A percentile compares a stretch with the other conserved stretches of the same genome.
These are phyloP conservation scores for Aspergillus aculeatus DNA, from an alignment of 2,329 filamentous ascomycete genomes.

Conservation along the genomic window DNA sequence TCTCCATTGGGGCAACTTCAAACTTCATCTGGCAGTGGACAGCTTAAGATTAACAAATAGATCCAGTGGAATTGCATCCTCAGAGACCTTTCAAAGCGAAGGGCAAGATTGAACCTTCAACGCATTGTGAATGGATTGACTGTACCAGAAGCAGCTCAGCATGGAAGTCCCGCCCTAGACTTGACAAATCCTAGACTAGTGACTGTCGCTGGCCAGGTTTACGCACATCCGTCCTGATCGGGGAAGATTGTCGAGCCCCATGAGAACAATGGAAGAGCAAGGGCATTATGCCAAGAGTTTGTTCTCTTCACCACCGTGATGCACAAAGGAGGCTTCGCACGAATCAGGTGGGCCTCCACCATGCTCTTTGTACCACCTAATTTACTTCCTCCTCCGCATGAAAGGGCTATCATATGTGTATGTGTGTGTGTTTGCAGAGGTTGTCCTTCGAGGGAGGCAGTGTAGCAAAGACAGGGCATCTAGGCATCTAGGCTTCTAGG, in stretches of 20 bases:
- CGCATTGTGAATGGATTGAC: not conserved
- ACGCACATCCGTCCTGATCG: constrained; percentile 2
- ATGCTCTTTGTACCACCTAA: not conserved
- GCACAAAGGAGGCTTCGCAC: not conserved
- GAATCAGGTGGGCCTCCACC: not conserved
- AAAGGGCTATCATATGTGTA: not conserved
- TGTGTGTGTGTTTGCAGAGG: too few relatives aligned
- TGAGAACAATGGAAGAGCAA: not conserved
- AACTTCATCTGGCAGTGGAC: not conserved
- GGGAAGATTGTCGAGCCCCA: not conserved
- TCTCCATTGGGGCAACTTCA: not conserved
- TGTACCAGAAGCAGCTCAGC: not conserved
- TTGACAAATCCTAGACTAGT: not conserved
- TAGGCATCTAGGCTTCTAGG: too few relatives aligned
- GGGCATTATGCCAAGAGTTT: constrained; percentile 1
- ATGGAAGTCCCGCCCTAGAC: not conserved
- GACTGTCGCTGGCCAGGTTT: not conserved
- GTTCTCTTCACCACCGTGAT: not conserved
- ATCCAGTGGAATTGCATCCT: too few relatives aligned
- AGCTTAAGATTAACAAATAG: too few relatives aligned
- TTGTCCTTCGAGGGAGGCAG: too few relatives aligned
- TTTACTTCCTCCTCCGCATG: not conserved
- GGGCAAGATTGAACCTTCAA: too few relatives aligned
- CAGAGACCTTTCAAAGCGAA: too few relatives aligned
- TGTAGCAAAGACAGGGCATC: too few relatives aligned